A percentile compares a stretch with the other conserved stretches of the same genome.
Conservation (phyloP, 2,329 filamentous ascomycete species). For the Ceratocystis diversiconidia region DNA sequence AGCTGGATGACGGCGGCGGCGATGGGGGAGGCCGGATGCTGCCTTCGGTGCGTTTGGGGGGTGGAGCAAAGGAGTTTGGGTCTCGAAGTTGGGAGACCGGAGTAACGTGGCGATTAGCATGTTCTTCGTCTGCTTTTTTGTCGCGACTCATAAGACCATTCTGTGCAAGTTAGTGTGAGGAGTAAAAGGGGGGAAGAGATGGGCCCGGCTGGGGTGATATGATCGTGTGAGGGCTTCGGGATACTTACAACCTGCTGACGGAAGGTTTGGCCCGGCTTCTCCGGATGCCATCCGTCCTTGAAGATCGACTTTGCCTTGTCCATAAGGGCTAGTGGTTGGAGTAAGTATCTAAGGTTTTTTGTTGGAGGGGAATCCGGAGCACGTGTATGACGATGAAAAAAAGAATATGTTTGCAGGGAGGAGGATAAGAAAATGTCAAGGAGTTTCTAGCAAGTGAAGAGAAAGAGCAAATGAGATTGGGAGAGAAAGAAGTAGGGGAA, state of each 20-base stretch:
- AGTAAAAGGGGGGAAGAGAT: neutral
- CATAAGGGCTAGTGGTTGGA: neutral
- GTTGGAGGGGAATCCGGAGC: neutral
- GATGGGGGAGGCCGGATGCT: conserved; percentile 26
- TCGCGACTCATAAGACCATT: conserved; percentile 33
- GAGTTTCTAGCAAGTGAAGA: neutral
- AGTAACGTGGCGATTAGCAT: conserved; percentile 31
- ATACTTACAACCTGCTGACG: conserved; percentile 27
- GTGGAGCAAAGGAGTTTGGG: conserved; percentile 63
- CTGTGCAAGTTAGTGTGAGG: conserved; percentile 23
- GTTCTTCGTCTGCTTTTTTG: conserved; percentile 24
- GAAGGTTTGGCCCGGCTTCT: conserved; percentile 21
- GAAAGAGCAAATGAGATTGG: neutral
- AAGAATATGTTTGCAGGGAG: neutral
- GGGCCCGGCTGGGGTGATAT: neutral
- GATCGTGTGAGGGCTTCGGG: neutral
- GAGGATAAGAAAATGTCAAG: neutral
- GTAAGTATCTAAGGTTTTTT: neutral
- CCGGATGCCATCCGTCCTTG: conserved; percentile 17
- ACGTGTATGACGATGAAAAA: neutral
- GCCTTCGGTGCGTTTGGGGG: conserved; percentile 46
- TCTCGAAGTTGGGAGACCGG: conserved; percentile 62
- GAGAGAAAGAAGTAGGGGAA: neutral
- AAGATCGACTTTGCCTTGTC: conserved; percentile 14
- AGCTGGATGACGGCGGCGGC: conserved; percentile 19